These are phyloP conservation scores for Pleurotus tuber-regium DNA, from an alignment of 768 basidiomycete species.

Conservation along the genomic window DNA sequence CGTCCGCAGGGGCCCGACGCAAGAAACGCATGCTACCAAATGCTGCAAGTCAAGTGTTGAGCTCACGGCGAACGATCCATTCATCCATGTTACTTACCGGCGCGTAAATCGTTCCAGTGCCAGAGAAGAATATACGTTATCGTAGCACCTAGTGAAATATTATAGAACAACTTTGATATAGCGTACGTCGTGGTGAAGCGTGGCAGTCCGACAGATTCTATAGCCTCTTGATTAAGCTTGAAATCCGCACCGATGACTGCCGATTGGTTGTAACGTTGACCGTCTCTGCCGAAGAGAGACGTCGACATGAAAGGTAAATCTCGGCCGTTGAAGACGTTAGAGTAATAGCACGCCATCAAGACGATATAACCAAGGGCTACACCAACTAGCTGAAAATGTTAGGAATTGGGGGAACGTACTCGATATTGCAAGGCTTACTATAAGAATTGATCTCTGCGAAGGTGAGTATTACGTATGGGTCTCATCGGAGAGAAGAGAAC, in stretches of 20 bases:
- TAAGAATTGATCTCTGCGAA: constrained; percentile 40
- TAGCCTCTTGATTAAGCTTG: constrained; percentile 29
- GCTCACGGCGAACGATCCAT: background rate
- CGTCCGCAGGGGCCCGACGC: constrained; percentile 31
- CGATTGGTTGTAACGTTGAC: constrained; percentile 38
- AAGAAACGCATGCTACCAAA: constrained; percentile 42
- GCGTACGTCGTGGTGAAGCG: constrained; percentile 48
- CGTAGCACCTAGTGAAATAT: constrained; percentile 46
- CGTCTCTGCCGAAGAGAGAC: constrained; percentile 36
- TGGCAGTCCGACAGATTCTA: constrained; percentile 22
- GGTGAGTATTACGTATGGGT: no score
- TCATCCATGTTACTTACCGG: constrained; percentile 23
- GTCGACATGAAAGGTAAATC: constrained; percentile 47
- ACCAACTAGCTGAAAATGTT: constrained; percentile 30
- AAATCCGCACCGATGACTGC: constrained; percentile 37
- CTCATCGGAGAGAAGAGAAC: constrained; percentile 12
- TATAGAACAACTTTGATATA: constrained; percentile 46
- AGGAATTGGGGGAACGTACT: background rate
- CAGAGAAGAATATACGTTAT: constrained; percentile 48
- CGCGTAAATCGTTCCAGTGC: constrained; percentile 49
- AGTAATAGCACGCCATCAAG: constrained; percentile 40
- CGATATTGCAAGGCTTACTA: constrained; percentile 28
- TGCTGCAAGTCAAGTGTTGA: constrained; percentile 21
- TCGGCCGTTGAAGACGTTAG: constrained; percentile 42
- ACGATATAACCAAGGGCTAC: constrained; percentile 46